Evolutionary conservation across 306 rosid genomes (phyloP), one percentile per base, ranked within the genome.

Genomic region (Begonia masoniana): DNA sequence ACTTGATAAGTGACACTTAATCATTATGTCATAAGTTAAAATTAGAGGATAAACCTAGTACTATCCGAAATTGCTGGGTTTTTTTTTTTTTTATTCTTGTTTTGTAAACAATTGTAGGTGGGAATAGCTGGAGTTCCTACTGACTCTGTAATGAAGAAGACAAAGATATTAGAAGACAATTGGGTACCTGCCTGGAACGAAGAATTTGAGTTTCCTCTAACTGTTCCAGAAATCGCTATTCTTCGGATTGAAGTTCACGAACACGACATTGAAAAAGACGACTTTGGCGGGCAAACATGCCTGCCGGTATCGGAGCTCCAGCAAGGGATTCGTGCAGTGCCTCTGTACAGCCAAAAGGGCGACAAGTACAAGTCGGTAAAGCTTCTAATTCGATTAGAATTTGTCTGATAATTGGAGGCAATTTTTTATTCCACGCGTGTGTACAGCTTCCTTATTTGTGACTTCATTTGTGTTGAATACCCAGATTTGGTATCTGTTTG

Each of bases 211-310:
- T 31, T 31, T 31, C 39, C 89, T 5, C 71, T 86, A 7, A 68
- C 78, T 0, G 84, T 79, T 67, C 99, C 99, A 0, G 99, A 92
- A 66, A 55, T 92, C 6, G 96, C 99, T 26, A 48, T 92, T 51
- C 86, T 92, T 58, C 92, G 96, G 10, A 65, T 92, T 7, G 99
- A 92, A 77, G 99, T 87, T 70, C 99, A 83, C 6, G 96, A 92
- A 74, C 83, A 92, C 10, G 99, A 92, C 86, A 76, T 83, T 12
- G 96, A 92, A 62, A 92, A 79, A 71, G 99, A 92, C 43, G 99
- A 92, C 71, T 92, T 92, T 39, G 99, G 99, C 49, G 99, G 99
- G 54, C 99, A 92, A 69, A 69, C 88, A 15, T 81, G 96, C 58
- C 74, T 92, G 4, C 99, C 99, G 3, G 72, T 92, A 16, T 56